Evolutionary conservation across 2,329 filamentous ascomycete genomes (phyloP), one percentile per base, ranked within the genome.

Genomic region (Metarhizium brunneum): DNA sequence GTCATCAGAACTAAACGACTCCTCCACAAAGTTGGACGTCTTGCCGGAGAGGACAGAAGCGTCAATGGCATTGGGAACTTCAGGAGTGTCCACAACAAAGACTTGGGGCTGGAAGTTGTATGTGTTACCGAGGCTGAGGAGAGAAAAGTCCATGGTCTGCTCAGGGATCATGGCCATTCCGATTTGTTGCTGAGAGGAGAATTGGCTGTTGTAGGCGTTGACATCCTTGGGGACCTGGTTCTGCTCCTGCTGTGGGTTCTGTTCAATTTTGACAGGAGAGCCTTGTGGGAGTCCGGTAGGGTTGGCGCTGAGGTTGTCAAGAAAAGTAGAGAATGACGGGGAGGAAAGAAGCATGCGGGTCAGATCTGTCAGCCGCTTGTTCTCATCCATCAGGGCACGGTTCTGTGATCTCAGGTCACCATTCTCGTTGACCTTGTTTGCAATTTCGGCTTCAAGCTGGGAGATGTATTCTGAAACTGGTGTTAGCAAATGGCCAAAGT

Each of bases 391-490:
- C 18, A 99, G 80, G 42, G 87, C 85, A 51, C 84, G 82, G 77
- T 96, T 97, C 72, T 95, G 86, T 40, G 80, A 74, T 59, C 88
- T 87, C 38, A 96, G 81, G 49, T 91, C 87, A 60, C 86, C 87
- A 62, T 87, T 86, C 76, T 97, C 92, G 61, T 86, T 88, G 45
- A 87, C 85, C 75, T 94, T 95, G 66, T 78, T 79, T 54, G 90
- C 87, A 63, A 96, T 87, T 71, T 97, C 92, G 59, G 82, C 79
- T 76, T 99, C 94, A 16, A 99, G 87, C 72, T 97, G 92, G 60
- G 84, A 83, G 68, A 99, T 97, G 77, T 97, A 97, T 81, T 97
- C 94, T 97, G 25, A 65, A 7, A 38, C 42, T 4, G 20, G 30
- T 47, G 13, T 36, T 13, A 48, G 42, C 42, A 45, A 20, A 20